phyloP scores from a whole-genome alignment of 2,329 filamentous ascomycete genomes.

The Cytospora paraplurivora region DNA sequence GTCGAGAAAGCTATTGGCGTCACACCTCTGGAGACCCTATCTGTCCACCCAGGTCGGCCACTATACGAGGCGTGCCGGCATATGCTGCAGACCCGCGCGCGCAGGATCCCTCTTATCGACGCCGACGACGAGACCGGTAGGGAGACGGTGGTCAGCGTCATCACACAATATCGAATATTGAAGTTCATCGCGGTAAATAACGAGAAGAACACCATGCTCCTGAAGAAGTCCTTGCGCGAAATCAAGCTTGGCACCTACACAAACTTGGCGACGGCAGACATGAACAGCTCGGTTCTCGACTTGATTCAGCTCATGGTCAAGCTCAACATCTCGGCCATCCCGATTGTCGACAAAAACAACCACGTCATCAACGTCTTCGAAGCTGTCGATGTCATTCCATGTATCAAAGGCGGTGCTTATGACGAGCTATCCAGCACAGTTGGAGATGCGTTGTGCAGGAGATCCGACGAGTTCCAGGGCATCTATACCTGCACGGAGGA shows the following conservation, averaged over 20 bases:
- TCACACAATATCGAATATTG: slow-evolving; percentile 96
- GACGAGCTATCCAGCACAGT: slow-evolving; percentile 86
- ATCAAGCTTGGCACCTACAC: slow-evolving; percentile 83
- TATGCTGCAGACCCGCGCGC: slow-evolving; percentile 91
- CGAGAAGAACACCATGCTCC: slow-evolving; percentile 78
- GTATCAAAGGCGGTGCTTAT: slow-evolving; percentile 91
- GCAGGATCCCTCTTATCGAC: slow-evolving; percentile 91
- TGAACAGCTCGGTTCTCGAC: slow-evolving; percentile 90
- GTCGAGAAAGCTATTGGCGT: slow-evolving; percentile 95
- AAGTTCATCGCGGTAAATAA: slow-evolving; percentile 98
- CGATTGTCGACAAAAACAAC: slow-evolving; percentile 79
- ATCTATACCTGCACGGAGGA: slow-evolving; percentile 95
- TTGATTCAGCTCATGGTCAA: slow-evolving; percentile 93
- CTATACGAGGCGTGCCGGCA: slow-evolving; percentile 93
- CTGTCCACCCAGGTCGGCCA: slow-evolving; percentile 86
- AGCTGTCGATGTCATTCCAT: slow-evolving; percentile 92
- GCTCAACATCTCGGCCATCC: slow-evolving; percentile 91
- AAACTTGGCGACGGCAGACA: slow-evolving; percentile 77
- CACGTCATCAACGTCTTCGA: slow-evolving; percentile 94
- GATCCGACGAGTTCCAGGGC: slow-evolving; percentile 88
- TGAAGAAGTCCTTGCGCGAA: slow-evolving; percentile 85
- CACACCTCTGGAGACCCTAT: slow-evolving; percentile 87
- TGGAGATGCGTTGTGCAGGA: slow-evolving; percentile 84
- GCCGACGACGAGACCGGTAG: slow-evolving; percentile 91
- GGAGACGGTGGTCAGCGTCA: slow-evolving; percentile 91